Conservation (phyloP, 2,329 filamentous ascomycete genomes). For the Fusarium tupiense region DNA sequence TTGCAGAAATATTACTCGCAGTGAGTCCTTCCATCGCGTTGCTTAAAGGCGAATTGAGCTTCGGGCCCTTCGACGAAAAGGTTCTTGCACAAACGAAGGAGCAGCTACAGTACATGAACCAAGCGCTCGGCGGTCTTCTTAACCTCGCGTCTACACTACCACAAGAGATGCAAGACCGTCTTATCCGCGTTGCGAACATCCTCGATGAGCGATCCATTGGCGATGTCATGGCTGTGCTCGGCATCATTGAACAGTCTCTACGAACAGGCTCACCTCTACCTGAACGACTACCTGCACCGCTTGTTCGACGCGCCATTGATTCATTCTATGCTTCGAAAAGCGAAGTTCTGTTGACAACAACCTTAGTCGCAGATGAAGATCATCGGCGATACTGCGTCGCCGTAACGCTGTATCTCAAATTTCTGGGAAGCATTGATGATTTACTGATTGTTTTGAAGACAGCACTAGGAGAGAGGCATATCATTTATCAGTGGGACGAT, state of each 20-base stretch:
- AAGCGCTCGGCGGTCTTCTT: constrained; percentile 46
- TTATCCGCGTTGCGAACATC: constrained; percentile 52
- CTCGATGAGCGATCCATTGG: constrained; percentile 56
- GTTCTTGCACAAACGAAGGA: constrained; percentile 45
- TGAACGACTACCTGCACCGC: constrained; percentile 57
- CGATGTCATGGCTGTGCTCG: constrained; percentile 61
- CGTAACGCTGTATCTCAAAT: constrained; percentile 55
- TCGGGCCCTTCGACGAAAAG: constrained; percentile 45
- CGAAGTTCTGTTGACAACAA: constrained; percentile 44
- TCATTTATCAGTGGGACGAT: constrained; percentile 45
- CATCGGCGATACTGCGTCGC: constrained; percentile 59
- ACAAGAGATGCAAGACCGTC: constrained; percentile 50
- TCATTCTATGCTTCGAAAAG: constrained; percentile 32
- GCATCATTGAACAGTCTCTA: constrained; percentile 57
- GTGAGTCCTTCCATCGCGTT: constrained; percentile 42
- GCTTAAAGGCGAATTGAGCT: constrained; percentile 46
- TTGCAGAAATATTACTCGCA: constrained; percentile 43
- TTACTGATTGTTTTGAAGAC: constrained; percentile 56
- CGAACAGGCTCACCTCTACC: constrained; percentile 59
- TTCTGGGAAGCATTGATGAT: constrained; percentile 56
- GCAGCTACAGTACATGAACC: constrained; percentile 48
- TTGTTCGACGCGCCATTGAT: constrained; percentile 51
- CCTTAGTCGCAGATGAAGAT: constrained; percentile 52
- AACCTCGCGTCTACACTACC: constrained; percentile 51
- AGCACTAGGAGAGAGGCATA: constrained; percentile 54